Evolutionary conservation across 1,284 basidiomycete species (phyloP).

Genomic region (Apiotrichum mycotoxinovorans): DNA sequence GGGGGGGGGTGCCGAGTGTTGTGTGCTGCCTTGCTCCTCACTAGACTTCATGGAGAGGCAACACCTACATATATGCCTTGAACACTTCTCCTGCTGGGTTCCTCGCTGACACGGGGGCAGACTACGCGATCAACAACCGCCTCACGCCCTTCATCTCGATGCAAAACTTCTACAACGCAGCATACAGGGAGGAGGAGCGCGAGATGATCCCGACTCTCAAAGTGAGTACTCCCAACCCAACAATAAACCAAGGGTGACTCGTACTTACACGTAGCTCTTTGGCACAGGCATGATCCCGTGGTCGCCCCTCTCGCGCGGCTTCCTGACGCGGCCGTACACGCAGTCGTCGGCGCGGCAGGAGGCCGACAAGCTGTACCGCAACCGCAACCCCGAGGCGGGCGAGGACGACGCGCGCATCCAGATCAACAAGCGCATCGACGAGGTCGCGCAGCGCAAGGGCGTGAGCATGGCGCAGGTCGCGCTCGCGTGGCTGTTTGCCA

Average conservation of each 20-base stretch:
- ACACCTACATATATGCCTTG: no score
- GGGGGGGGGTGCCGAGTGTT: no score
- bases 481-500: slow-evolving; percentile 55
- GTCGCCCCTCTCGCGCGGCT: slow-evolving; percentile 39
- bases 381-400: not conserved
- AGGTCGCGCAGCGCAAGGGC: slow-evolving; percentile 56
- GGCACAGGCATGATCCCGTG: slow-evolving; percentile 50
- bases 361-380: slow-evolving; percentile 21
- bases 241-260: no score
- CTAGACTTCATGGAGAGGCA: no score
- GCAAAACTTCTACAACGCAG: slow-evolving; percentile 58
- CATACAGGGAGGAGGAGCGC: slow-evolving; percentile 59
- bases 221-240: slow-evolving; percentile 23
- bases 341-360: slow-evolving; percentile 23
- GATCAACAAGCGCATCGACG: slow-evolving; percentile 53
- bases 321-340: slow-evolving; percentile 27
- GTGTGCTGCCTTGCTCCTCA: no score
- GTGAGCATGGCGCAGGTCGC: slow-evolving; percentile 60
- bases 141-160: slow-evolving; percentile 66
- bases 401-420: slow-evolving; percentile 22
- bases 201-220: slow-evolving; percentile 61
- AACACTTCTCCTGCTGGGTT: not conserved
- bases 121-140: slow-evolving; percentile 53
- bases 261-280: slow-evolving; percentile 28
- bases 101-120: slow-evolving; percentile 18